Evolutionary conservation across 495 filamentous ascomycete genomes (phyloP).

Genomic region (Talaromyces stipitatus): DNA sequence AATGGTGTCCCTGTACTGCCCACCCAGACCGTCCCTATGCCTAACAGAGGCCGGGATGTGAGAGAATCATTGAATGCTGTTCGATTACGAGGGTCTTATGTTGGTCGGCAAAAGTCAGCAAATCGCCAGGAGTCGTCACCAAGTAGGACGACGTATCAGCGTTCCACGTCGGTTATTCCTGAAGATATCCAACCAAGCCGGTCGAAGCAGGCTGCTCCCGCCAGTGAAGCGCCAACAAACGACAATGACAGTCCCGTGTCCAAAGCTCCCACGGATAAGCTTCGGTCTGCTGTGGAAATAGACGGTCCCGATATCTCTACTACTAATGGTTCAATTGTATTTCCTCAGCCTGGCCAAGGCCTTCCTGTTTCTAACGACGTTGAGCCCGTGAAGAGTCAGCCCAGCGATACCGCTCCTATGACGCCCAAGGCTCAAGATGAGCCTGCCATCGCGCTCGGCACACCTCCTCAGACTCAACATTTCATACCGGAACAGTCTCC

Average conservation of each 20-base stretch:
- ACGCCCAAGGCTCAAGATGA: slow-evolving; percentile 26
- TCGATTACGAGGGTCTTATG: slow-evolving; percentile 62
- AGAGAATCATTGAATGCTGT: slow-evolving; percentile 91
- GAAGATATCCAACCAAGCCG: slow-evolving; percentile 49
- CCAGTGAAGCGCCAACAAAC: slow-evolving; percentile 27
- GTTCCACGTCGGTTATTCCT: slow-evolving; percentile 52
- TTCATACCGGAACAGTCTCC: slow-evolving; percentile 65
- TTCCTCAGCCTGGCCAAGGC: slow-evolving; percentile 29
- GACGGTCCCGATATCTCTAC: slow-evolving; percentile 16
- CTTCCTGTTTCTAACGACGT: slow-evolving; percentile 30
- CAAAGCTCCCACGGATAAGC: slow-evolving; percentile 56
- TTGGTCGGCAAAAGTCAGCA: slow-evolving; percentile 54
- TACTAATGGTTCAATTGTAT: slow-evolving; percentile 14
- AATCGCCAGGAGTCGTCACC: slow-evolving; percentile 56
- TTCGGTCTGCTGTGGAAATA: slow-evolving; percentile 33
- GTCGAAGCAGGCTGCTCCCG: slow-evolving; percentile 19
- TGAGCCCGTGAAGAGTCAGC: slow-evolving; percentile 44
- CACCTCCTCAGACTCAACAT: slow-evolving; percentile 37
- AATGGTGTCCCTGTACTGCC: slow-evolving; percentile 83
- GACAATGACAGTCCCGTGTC: slow-evolving; percentile 36
- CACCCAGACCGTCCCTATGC: slow-evolving; percentile 75
- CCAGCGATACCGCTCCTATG: slow-evolving; percentile 15
- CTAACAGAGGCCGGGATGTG: slow-evolving; percentile 81
- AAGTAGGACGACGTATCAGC: slow-evolving; percentile 40
- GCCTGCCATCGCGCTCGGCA: slow-evolving; percentile 19